A percentile compares a stretch with the other conserved stretches of the same genome.
Conservation (phyloP, 495 filamentous ascomycete genomes). For the Neurospora cerealis region DNA sequence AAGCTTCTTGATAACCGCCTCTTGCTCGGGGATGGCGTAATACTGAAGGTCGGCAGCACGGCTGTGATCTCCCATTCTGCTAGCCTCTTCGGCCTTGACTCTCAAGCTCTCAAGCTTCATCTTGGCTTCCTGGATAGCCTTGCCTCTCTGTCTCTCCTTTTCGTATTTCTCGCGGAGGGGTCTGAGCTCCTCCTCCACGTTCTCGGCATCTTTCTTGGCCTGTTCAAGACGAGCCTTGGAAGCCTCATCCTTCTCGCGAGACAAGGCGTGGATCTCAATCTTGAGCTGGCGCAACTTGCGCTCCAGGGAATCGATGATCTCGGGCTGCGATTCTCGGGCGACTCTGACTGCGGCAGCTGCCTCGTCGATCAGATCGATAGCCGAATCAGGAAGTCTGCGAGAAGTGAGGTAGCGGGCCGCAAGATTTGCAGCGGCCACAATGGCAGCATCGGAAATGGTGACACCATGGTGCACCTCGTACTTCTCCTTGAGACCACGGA, state of each 20-base stretch:
- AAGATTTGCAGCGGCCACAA: constrained; percentile 80
- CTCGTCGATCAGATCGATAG: constrained; percentile 93
- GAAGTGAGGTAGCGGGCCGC: constrained; percentile 86
- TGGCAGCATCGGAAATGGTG: constrained; percentile 84
- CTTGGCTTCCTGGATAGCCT: constrained; percentile 91
- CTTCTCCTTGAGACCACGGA: constrained; percentile 91
- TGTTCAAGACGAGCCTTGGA: constrained; percentile 69
- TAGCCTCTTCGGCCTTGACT: constrained; percentile 86
- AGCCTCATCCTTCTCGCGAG: constrained; percentile 89
- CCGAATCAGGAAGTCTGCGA: constrained; percentile 86
- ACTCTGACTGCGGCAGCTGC: constrained; percentile 91
- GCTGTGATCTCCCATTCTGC: constrained; percentile 68
- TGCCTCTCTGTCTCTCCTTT: constrained; percentile 75
- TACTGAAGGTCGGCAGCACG: constrained; percentile 89
- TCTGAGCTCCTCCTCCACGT: constrained; percentile 81
- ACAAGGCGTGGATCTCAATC: constrained; percentile 92
- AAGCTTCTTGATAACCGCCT: constrained; percentile 63
- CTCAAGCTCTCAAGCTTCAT: constrained; percentile 81
- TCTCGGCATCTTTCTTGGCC: constrained; percentile 82
- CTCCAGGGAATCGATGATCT: constrained; percentile 86
- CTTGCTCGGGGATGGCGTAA: constrained; percentile 92
- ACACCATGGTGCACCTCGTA: constrained; percentile 98
- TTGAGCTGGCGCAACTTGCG: constrained; percentile 78
- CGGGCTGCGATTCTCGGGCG: constrained; percentile 88
- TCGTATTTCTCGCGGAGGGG: constrained; percentile 95